Conservation (phyloP, 2,329 filamentous ascomycete species). For the Ophiostoma populinum region DNA sequence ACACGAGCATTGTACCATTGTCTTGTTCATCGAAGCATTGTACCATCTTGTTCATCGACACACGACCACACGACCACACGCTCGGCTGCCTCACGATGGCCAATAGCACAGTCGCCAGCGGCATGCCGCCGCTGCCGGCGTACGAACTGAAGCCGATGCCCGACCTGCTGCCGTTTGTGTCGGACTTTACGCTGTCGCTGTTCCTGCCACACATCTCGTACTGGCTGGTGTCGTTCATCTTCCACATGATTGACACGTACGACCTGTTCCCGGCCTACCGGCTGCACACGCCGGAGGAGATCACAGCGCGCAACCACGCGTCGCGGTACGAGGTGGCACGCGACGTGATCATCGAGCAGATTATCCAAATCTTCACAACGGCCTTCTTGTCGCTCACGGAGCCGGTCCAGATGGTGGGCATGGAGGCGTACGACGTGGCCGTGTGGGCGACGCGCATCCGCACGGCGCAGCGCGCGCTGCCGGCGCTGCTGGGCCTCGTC, state of each 20-base stretch:
- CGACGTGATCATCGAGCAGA: conserved; percentile 82
- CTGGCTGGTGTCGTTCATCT: conserved; percentile 72
- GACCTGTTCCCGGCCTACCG: conserved; percentile 84
- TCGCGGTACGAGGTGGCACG: conserved; percentile 70
- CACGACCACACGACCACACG: conserved; percentile 16
- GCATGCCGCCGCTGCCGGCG: conserved; percentile 70
- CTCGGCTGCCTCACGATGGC: conserved; percentile 24
- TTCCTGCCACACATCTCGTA: conserved; percentile 68
- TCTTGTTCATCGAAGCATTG: too few relatives aligned
- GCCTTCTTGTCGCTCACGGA: conserved; percentile 54
- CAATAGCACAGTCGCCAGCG: conserved; percentile 37
- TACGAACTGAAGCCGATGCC: conserved; percentile 56
- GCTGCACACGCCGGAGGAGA: conserved; percentile 85
- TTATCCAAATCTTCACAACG: conserved; percentile 67
- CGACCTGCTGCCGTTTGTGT: conserved; percentile 58
- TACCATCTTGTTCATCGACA: not conserved
- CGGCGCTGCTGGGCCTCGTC: conserved; percentile 48
- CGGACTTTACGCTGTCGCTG: conserved; percentile 66
- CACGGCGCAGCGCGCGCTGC: conserved; percentile 61
- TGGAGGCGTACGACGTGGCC: conserved; percentile 70
- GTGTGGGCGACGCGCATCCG: conserved; percentile 78
- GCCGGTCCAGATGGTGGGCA: conserved; percentile 54
- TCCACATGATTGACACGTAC: conserved; percentile 71
- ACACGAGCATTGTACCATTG: too few relatives aligned
- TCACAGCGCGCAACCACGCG: conserved; percentile 73